These are phyloP conservation scores for Phellopilus nigrolimitatus DNA, from an alignment of 1,284 basidiomycete species.

Conservation along the genomic window DNA sequence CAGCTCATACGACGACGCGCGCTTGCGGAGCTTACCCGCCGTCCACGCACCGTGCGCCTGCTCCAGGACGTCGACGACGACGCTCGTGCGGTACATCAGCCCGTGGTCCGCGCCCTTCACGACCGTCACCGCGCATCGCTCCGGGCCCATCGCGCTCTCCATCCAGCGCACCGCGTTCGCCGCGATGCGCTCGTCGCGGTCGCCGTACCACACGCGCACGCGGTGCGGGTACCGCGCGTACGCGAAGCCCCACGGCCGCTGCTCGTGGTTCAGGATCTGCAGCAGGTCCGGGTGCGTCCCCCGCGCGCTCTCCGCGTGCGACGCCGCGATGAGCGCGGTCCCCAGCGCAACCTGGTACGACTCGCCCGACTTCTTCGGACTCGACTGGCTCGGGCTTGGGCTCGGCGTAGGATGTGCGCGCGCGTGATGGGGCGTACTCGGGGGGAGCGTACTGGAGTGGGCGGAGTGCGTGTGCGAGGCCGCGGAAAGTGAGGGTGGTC, in stretches of 20 bases:
- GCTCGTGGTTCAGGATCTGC: slow-evolving; percentile 84
- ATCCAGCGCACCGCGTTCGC: slow-evolving; percentile 87
- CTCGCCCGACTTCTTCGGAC: slow-evolving; percentile 33
- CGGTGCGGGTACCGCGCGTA: slow-evolving; percentile 72
- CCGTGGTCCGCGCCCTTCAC: slow-evolving; percentile 88
- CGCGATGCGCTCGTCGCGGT: slow-evolving; percentile 88
- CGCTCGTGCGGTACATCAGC: slow-evolving; percentile 85
- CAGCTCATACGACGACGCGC: background rate
- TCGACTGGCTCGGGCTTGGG: slow-evolving; percentile 17
- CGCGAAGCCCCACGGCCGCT: slow-evolving; percentile 80
- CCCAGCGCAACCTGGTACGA: slow-evolving; percentile 68
- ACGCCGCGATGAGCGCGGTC: slow-evolving; percentile 87
- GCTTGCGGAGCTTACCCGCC: background rate
- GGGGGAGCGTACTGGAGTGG: slow-evolving; percentile 24
- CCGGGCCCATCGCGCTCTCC: slow-evolving; percentile 78
- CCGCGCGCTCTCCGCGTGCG: slow-evolving; percentile 88
- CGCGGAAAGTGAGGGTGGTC: slow-evolving; percentile 14
- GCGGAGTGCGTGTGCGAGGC: slow-evolving; percentile 15
- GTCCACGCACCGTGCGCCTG: slow-evolving; percentile 53
- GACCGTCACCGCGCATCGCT: slow-evolving; percentile 72
- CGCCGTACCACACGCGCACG: slow-evolving; percentile 92
- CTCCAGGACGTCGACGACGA: slow-evolving; percentile 87
- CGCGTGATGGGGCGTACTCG: slow-evolving; percentile 35
- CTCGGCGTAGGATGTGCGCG: slow-evolving; percentile 40
- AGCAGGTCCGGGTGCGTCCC: slow-evolving; percentile 90